Percentiles rank a stretch among this genome's conserved stretches.
phyloP scores from a whole-genome alignment of 192 early-diverging fungal species.

The Thamnidium elegans region DNA sequence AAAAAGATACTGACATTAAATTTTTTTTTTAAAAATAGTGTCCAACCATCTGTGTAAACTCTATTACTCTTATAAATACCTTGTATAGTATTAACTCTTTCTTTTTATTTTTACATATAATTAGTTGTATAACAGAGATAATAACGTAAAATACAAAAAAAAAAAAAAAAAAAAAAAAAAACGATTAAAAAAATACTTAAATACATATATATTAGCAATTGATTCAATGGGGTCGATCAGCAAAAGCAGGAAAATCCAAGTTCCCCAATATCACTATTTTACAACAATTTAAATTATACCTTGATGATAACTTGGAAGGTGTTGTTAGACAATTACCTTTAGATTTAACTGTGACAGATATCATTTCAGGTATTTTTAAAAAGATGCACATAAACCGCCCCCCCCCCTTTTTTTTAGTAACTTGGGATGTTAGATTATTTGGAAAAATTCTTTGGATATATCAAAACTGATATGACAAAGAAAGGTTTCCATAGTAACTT shows the following conservation, averaged over 20 bases:
- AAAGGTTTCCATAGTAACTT: conserved; percentile 31
- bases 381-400: neutral
- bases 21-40: neutral
- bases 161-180: neutral
- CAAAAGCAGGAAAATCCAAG: conserved; percentile 30
- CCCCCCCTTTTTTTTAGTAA: neutral
- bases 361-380: conserved; percentile 35
- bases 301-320: conserved; percentile 37
- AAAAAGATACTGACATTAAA: neutral
- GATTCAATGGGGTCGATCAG: conserved; percentile 43
- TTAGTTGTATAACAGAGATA: conserved; percentile 43
- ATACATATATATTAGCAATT: conserved; percentile 21
- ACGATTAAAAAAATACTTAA: too few species aligned
- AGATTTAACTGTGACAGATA: conserved; percentile 33
- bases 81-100: conserved; percentile 20
- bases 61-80: neutral
- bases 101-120: conserved; percentile 20
- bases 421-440: conserved; percentile 33
- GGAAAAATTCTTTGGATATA: conserved; percentile 36
- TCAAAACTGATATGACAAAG: conserved; percentile 34
- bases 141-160: conserved; percentile 29
- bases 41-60: conserved; percentile 24
- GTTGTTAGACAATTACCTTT: conserved; percentile 39
- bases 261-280: conserved; percentile 32
- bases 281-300: conserved; percentile 47